Base-by-base conservation (phyloP, 805 yeast species). In the Jamesozyma hellenica region DNA sequence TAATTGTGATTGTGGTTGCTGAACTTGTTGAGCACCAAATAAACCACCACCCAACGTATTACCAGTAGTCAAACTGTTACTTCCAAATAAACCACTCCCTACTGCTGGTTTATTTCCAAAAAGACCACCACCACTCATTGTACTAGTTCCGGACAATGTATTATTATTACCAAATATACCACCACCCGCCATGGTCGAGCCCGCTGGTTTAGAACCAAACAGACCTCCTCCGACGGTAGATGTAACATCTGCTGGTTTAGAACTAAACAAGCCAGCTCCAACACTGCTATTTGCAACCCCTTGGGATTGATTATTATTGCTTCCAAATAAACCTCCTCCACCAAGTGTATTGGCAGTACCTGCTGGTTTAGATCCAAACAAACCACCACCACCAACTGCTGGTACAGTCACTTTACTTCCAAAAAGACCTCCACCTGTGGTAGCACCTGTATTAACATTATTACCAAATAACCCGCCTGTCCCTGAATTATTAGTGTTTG, bases 1-100 rank as follows among this genome's bases (percentile, higher is more conserved):
- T 36, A 63, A 63, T 27, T 65, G 69, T 31, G 66, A 68, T 33
- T 56, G 61, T 39, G 49, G 60, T n/a, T 28, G 44, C 27, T 46
- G 55, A 39, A 47, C 53, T 18, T 32, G 49, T 32, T 46, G 53
- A 17, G 44, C 37, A 14, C 68, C 67, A 53, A 65, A 65, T 17
- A 64, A 42, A 2, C 66, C 65, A 15, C 65, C 63, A 7, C 34
- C 32, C 13, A 19, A 17, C 19, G 33, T 28, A 29, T 16, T 41
- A 41, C 15, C 28, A 41, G 44, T 10, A 26, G 27, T 42, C 2
- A 8, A 4, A 11, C 41, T 47, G 13, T 31, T 37, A 16, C 25
- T 44, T 11, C 65, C 67, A 45, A 63, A 61, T 32, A 55, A 46
- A 19, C 63, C 60, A 4, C 62, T 59, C 18, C 62, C 63, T 21